Evolutionary conservation across 2,329 filamentous ascomycete species (phyloP).

Genomic region (Venturiaceae sp.): DNA sequence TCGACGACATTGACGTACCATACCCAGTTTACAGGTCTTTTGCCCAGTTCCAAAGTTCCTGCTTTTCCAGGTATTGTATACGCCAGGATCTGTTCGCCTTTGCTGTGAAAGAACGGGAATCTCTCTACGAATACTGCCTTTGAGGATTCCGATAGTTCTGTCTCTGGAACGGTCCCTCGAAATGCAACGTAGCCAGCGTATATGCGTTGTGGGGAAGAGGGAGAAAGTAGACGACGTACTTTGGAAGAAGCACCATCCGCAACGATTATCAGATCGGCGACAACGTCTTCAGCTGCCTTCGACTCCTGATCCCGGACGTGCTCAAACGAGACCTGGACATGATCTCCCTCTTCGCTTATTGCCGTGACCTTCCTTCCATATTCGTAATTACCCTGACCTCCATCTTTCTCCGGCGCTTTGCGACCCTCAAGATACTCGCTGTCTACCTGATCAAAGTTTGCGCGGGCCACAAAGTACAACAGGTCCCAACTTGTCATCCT

Average conservation of each 20-base stretch:
- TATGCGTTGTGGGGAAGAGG: neutral
- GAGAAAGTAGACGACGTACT: neutral
- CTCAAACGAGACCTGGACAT: neutral
- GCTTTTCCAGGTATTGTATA: neutral
- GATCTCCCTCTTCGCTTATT: neutral
- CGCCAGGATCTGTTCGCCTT: neutral
- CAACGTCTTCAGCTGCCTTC: neutral
- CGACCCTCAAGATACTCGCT: neutral
- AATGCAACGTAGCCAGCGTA: neutral
- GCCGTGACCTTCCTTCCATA: neutral
- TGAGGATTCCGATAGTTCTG: neutral
- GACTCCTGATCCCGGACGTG: neutral
- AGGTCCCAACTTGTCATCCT: neutral
- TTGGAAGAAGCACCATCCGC: neutral
- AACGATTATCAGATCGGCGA: neutral
- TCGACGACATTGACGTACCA: neutral
- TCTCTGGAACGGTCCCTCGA: neutral
- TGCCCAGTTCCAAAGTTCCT: neutral
- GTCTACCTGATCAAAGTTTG: neutral
- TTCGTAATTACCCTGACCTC: neutral
- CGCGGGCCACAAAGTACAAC: neutral
- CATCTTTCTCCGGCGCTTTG: neutral
- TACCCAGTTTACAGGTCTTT: neutral
- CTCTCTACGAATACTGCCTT: neutral
- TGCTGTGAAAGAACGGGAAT: neutral